Evolutionary conservation across 495 filamentous ascomycete genomes (phyloP).

Genomic region (Chlorociboria aeruginascens): DNA sequence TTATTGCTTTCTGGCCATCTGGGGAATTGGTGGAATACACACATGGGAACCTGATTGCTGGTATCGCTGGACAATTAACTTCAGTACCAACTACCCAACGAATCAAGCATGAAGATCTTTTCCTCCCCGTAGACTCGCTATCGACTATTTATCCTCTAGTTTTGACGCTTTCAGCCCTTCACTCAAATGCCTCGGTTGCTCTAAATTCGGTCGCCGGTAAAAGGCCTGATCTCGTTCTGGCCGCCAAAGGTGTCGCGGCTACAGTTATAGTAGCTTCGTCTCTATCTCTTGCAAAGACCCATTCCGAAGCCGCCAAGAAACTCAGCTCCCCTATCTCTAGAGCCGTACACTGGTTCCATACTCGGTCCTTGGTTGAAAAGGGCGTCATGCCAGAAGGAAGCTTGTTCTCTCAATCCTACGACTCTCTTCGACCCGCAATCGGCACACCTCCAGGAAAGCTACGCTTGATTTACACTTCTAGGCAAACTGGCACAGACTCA

Average conservation of each 20-base stretch:
- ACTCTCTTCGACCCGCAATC: constrained; percentile 41
- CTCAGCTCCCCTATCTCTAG: constrained; percentile 31
- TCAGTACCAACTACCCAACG: constrained; percentile 63
- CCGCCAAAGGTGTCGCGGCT: constrained; percentile 61
- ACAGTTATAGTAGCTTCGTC: constrained; percentile 77
- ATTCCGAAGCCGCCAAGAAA: constrained; percentile 35
- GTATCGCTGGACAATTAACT: constrained; percentile 62
- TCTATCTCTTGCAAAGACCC: constrained; percentile 54
- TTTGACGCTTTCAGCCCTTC: constrained; percentile 72
- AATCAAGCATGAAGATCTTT: constrained; percentile 60
- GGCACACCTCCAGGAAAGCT: constrained; percentile 61
- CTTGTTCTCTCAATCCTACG: constrained; percentile 49
- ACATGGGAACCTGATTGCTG: constrained; percentile 69
- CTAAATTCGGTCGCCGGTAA: constrained; percentile 75
- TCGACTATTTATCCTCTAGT: constrained; percentile 67
- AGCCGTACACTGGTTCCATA: constrained; percentile 43
- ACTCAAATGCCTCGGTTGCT: constrained; percentile 71
- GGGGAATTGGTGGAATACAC: constrained; percentile 69
- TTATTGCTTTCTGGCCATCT: constrained; percentile 50
- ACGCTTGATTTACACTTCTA: constrained; percentile 59
- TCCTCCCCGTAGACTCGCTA: constrained; percentile 80
- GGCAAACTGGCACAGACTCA: constrained; percentile 38
- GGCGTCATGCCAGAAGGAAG: constrained; percentile 64
- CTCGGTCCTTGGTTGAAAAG: constrained; percentile 47
- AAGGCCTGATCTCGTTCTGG: constrained; percentile 55